These are phyloP conservation scores for Cadophora luteo-olivacea DNA, from an alignment of 2,329 filamentous ascomycete genomes.

Conservation along the genomic window DNA sequence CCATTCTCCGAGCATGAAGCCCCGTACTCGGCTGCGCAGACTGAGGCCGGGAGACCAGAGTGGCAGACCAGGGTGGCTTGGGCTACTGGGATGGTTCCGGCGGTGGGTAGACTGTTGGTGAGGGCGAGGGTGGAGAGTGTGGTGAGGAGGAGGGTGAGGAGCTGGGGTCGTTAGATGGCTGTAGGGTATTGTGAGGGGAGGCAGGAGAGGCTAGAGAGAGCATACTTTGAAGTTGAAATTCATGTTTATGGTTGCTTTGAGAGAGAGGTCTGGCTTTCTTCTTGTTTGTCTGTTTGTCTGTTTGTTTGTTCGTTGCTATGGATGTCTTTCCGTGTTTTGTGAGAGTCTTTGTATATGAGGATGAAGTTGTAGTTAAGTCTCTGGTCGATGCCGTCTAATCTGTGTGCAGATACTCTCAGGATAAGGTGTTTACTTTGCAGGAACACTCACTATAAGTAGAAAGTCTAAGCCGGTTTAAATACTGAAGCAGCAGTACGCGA, in stretches of 20 bases:
- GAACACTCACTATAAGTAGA: not conserved
- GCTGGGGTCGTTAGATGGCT: not conserved
- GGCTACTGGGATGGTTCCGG: not conserved
- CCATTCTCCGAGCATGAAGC: constrained; percentile 17
- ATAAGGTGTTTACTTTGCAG: no score
- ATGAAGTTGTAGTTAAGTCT: not conserved
- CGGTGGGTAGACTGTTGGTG: not conserved
- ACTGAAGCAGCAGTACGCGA: not conserved
- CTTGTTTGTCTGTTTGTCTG: no score
- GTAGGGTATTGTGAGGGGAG: not conserved
- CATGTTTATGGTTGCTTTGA: not conserved
- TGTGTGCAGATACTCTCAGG: not conserved
- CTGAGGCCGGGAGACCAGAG: constrained; percentile 5
- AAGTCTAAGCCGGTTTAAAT: not conserved
- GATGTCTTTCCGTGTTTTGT: not conserved
- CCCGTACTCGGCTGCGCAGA: constrained; percentile 7
- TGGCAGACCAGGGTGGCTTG: constrained; percentile 6
- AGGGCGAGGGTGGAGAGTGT: constrained; percentile 15
- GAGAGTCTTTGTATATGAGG: no score
- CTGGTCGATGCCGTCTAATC: not conserved
- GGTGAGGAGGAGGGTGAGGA: constrained; percentile 12
- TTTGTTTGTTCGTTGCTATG: not conserved
- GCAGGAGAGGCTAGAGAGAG: not conserved
- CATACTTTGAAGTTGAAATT: constrained; percentile 11
- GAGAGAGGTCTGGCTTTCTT: no score